Evolutionary conservation across 495 filamentous ascomycete species (phyloP).

Genomic region (Parathielavia appendiculata): DNA sequence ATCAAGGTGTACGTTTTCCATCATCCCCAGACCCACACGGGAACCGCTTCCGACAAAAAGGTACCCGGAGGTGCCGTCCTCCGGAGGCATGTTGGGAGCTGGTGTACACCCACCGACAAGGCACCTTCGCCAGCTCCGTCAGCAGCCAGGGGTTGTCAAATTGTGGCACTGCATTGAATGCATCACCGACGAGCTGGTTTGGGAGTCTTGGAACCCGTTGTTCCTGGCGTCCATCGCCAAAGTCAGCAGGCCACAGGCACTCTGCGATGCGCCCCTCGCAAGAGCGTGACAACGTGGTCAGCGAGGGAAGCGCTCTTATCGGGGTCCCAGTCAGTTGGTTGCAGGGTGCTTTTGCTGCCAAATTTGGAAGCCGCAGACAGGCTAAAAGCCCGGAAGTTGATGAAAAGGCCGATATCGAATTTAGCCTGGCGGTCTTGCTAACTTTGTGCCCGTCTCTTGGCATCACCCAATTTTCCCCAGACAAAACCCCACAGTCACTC

Average conservation of each 20-base stretch:
- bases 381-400: slow-evolving; percentile 21
- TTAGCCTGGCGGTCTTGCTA: slow-evolving; percentile 11
- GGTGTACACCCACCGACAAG: background rate
- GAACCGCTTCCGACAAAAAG: slow-evolving; percentile 5
- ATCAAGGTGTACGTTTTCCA: slow-evolving; percentile 5
- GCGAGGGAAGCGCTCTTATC: background rate
- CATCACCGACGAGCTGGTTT: slow-evolving; percentile 2
- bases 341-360: slow-evolving; percentile 11
- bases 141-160: background rate
- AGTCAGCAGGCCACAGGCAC: background rate
- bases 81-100: background rate
- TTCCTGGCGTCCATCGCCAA: too few species aligned
- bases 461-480: background rate
- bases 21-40: background rate
- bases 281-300: background rate
- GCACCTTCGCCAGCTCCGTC: background rate
- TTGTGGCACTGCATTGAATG: background rate
- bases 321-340: too few species aligned
- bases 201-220: too few species aligned
- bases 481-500: background rate
- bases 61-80: background rate
- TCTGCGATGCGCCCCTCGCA: background rate
- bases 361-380: slow-evolving; percentile 21
- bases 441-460: slow-evolving; percentile 6
- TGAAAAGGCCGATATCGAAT: background rate